Conservation (phyloP, 208 protist genomes). For the Crithidia thermophila region DNA sequence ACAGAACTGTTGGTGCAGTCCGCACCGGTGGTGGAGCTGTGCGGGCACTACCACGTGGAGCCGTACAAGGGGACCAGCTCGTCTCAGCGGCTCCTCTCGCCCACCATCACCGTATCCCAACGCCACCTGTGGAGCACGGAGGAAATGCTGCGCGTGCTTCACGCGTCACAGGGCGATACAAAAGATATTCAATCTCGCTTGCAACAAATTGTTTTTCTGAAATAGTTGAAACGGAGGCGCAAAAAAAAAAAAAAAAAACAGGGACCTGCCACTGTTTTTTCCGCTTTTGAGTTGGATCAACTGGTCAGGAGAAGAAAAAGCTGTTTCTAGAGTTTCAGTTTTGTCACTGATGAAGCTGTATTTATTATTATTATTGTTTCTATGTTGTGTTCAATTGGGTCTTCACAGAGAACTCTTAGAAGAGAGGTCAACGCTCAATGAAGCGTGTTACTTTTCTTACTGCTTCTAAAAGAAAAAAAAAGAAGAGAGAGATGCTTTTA, state of each 20-base stretch:
- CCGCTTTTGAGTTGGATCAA: no score
- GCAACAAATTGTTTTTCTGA: conserved; percentile 6
- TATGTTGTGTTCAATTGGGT: no score
- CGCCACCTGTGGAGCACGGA: conserved; percentile 13
- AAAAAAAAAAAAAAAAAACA: background rate
- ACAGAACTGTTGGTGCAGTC: background rate
- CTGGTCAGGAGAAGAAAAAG: no score
- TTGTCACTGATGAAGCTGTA: no score
- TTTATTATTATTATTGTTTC: no score
- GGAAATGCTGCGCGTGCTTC: conserved; percentile 12
- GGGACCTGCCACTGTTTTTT: no score
- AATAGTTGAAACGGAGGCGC: background rate
- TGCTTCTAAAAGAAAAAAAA: no score
- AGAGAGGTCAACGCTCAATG: no score
- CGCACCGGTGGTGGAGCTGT: background rate
- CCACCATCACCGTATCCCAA: background rate
- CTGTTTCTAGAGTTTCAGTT: no score
- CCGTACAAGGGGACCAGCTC: background rate
- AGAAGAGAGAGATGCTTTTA: no score
- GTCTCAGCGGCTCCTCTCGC: background rate
- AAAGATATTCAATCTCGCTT: conserved; percentile 6
- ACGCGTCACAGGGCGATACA: background rate
- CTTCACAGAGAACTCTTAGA: no score
- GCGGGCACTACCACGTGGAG: conserved; percentile 6
- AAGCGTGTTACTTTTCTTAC: no score